Evolutionary conservation across 768 basidiomycete genomes (phyloP), one percentile per base, ranked within the genome.

Genomic region (Nidularia sp.): DNA sequence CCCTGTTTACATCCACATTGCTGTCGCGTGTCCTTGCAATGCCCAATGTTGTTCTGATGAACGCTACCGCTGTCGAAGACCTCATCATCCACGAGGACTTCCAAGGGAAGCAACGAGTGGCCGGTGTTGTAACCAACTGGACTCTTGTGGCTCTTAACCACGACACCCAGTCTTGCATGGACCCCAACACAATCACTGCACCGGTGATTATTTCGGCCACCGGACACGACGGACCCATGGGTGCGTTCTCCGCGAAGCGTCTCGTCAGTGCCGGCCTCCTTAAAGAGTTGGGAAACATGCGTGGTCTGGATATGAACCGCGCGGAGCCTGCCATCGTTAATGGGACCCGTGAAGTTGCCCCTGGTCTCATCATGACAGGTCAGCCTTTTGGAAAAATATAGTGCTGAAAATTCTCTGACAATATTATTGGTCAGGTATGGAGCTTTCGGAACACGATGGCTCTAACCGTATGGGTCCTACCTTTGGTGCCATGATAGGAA

Each of bases 291-390:
- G 88, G 88, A 6, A 86, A 89, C 64, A 90, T 90, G 88, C 75
- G 83, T 39, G 85, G 86, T 7, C 70, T 90, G 55, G 87, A 89
- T 70, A 90, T 90, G 88, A 85, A 80, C 64, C 81, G 84, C 41
- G 84, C 88, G n/a, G 88, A 90, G 66, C 86, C 87, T 3, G 83
- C 81, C n/a, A 90, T 89, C 55, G 85, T 88, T 49, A 88, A 86
- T 57, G 77, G 78, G 32, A 90, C 87, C 15, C 81, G 87, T 46
- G 86, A 92, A 73, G 84, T 90, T 45, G 75, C 77, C 15, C 87
- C 87, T 6, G 88, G 88, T 1, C 74, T 90, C 47, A 79, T 90
- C 62, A 80, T 90, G 77, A 79, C 85, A 43, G 86, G 85, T 83
- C 52, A 60, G 79, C 73, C 0, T 32, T 34, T 5, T 12, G 25